A percentile compares a stretch with the other conserved stretches of the same genome.
phyloP scores from a whole-genome alignment of 345 rosid genomes.

The Eucalyptus coolabah region DNA sequence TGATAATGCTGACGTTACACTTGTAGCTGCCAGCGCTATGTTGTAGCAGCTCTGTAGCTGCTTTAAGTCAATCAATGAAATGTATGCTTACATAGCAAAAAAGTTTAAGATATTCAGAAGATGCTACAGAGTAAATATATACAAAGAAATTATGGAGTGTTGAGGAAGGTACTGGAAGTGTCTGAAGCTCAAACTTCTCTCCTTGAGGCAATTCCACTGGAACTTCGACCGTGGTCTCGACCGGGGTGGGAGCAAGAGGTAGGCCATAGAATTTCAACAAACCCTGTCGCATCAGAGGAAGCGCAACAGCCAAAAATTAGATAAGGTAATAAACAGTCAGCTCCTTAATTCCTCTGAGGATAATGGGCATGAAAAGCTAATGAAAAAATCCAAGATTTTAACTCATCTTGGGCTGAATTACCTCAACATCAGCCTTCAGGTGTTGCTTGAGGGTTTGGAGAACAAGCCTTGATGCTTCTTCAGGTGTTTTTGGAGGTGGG shows the following conservation, averaged over 20 bases:
- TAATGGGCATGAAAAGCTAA: not conserved
- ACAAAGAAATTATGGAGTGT: not conserved
- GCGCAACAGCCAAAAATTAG: not conserved
- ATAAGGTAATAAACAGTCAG: not conserved
- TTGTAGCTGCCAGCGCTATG: not conserved
- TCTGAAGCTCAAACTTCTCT: conserved; percentile 41
- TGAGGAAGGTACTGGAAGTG: conserved; percentile 44
- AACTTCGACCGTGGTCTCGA: conserved; percentile 15
- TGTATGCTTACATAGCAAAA: not conserved
- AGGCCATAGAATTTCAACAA: conserved; percentile 79
- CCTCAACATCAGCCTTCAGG: conserved; percentile 84
- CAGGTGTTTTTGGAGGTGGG: conserved; percentile 58
- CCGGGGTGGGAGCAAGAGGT: conserved; percentile 34
- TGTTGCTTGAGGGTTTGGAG: conserved; percentile 45
- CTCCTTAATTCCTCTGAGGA: not conserved
- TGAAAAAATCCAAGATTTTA: not conserved
- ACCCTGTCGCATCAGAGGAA: conserved; percentile 22
- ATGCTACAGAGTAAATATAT: not conserved
- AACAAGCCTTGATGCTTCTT: conserved; percentile 63
- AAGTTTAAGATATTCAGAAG: not conserved
- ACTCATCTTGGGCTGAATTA: not conserved
- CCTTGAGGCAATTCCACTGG: conserved; percentile 38
- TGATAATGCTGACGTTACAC: not conserved
- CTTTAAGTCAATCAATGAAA: not conserved
- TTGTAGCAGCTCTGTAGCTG: not conserved